Percentiles rank a stretch among this genome's conserved stretches.
These are phyloP conservation scores for Penicillium sclerotigenum DNA, from an alignment of 2,329 filamentous ascomycete species.

Conservation along the genomic window DNA sequence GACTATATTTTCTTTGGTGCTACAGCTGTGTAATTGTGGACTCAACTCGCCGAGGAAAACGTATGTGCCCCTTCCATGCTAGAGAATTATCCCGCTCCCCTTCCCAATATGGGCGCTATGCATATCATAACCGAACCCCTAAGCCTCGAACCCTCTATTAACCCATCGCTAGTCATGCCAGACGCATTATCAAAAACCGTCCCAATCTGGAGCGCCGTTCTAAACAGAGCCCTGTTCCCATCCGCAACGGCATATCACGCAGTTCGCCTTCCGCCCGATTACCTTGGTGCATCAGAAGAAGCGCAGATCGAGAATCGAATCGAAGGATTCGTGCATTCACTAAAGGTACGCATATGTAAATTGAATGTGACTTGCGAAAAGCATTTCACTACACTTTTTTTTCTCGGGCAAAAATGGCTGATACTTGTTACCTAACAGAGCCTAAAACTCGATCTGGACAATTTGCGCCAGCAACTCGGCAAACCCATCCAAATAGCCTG, in stretches of 20 bases:
- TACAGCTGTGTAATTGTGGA: constrained; percentile 72
- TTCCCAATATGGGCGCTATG: not conserved
- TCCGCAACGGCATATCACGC: constrained; percentile 46
- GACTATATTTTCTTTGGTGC: not conserved
- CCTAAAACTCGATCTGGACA: constrained; percentile 59
- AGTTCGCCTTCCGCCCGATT: constrained; percentile 68
- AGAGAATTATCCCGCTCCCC: not conserved
- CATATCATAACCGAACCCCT: not conserved
- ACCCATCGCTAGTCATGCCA: constrained; percentile 64
- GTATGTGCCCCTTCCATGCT: constrained; percentile 44
- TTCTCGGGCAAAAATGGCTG: constrained; percentile 1
- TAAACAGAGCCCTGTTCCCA: constrained; percentile 78
- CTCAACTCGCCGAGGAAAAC: constrained; percentile 86
- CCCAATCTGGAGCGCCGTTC: constrained; percentile 85
- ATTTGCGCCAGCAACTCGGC: constrained; percentile 55
- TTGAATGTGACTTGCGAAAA: not conserved
- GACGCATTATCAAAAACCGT: constrained; percentile 92
- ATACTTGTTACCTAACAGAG: constrained; percentile 33
- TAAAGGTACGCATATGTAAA: constrained; percentile 36
- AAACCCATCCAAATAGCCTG: constrained; percentile 77
- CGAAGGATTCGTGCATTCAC: constrained; percentile 52
- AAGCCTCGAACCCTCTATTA: not conserved
- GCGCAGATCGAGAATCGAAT: constrained; percentile 70
- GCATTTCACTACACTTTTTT: not conserved
- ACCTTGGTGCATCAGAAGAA: constrained; percentile 72